phyloP scores from a whole-genome alignment of 164 flowering plant species.

The Tetracentron sinense region DNA sequence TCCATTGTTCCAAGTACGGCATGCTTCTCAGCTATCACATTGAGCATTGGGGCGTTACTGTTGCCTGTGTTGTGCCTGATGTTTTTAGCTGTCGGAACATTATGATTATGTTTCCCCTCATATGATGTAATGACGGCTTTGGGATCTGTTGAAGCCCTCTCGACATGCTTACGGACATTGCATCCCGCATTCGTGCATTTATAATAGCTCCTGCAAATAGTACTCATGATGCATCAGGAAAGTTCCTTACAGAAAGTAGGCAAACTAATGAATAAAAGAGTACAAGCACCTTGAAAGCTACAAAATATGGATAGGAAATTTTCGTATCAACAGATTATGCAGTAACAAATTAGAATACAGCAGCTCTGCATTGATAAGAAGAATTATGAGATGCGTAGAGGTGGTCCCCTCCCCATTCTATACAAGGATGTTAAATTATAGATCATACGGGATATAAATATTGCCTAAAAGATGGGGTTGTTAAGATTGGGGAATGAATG shows the following conservation, averaged over 20 bases:
- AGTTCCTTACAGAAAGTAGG: not conserved
- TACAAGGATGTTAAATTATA: not conserved
- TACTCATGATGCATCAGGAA: not conserved
- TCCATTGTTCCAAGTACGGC: conserved; percentile 14
- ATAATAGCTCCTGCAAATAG: conserved; percentile 52
- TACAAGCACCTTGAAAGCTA: not conserved
- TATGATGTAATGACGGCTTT: conserved; percentile 64
- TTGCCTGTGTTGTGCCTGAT: conserved; percentile 44
- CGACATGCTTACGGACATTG: conserved; percentile 68
- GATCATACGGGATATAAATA: not conserved
- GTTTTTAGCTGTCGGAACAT: conserved; percentile 43
- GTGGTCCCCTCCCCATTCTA: not conserved
- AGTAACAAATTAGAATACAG: not conserved
- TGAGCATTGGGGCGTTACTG: conserved; percentile 13
- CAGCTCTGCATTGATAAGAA: not conserved
- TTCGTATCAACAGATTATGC: not conserved
- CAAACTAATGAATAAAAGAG: not conserved
- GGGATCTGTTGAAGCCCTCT: conserved; percentile 56
- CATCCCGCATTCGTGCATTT: conserved; percentile 60
- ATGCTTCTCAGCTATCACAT: conserved; percentile 14
- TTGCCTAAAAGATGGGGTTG: not conserved
- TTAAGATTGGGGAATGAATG: not conserved
- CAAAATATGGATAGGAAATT: not conserved
- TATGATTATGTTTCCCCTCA: conserved; percentile 68
- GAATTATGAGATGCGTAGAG: not conserved